Percentiles rank a stretch among this genome's conserved stretches.
These are phyloP conservation scores for Aureobasidium sp. DNA, from an alignment of 2,329 filamentous ascomycete species.

Conservation along the genomic window DNA sequence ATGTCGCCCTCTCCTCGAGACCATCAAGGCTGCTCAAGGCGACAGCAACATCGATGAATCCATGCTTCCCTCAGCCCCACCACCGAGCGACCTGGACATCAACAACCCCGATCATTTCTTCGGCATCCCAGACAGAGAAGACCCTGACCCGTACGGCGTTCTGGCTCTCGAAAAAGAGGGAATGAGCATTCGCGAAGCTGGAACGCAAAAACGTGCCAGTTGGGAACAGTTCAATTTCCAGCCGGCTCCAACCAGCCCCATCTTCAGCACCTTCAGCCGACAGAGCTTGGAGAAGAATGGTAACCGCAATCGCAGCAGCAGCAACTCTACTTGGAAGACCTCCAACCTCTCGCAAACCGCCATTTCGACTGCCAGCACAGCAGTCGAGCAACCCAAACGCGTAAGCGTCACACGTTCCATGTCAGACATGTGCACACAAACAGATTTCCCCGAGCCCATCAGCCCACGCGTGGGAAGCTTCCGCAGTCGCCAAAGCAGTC, in stretches of 20 bases:
- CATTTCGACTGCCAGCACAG: conserved; percentile 48
- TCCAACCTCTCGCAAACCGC: conserved; percentile 48
- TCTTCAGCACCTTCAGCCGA: conserved; percentile 49
- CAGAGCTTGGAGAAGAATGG: conserved; percentile 58
- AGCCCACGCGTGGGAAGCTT: conserved; percentile 15
- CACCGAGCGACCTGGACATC: conserved; percentile 66
- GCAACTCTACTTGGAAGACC: conserved; percentile 65
- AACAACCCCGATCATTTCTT: conserved; percentile 49
- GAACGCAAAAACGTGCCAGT: conserved; percentile 60
- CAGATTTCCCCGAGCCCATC: conserved; percentile 26
- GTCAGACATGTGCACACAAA: conserved; percentile 56
- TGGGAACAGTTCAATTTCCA: conserved; percentile 78
- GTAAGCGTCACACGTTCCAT: conserved; percentile 38
- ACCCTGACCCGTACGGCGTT: conserved; percentile 88
- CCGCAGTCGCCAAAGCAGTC: conserved; percentile 14
- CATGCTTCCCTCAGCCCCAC: conserved; percentile 58
- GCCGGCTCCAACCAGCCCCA: conserved; percentile 65
- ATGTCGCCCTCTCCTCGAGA: conserved; percentile 60
- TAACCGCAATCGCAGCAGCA: conserved; percentile 33
- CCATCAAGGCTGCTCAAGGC: conserved; percentile 81
- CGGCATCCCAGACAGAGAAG: conserved; percentile 67
- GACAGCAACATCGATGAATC: conserved; percentile 63
- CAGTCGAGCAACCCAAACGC: not conserved
- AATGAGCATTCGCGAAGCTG: conserved; percentile 83
- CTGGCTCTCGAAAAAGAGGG: conserved; percentile 85